These are phyloP conservation scores for Metarhizium anisopliae DNA, from an alignment of 2,329 filamentous ascomycete genomes.

Conservation along the genomic window DNA sequence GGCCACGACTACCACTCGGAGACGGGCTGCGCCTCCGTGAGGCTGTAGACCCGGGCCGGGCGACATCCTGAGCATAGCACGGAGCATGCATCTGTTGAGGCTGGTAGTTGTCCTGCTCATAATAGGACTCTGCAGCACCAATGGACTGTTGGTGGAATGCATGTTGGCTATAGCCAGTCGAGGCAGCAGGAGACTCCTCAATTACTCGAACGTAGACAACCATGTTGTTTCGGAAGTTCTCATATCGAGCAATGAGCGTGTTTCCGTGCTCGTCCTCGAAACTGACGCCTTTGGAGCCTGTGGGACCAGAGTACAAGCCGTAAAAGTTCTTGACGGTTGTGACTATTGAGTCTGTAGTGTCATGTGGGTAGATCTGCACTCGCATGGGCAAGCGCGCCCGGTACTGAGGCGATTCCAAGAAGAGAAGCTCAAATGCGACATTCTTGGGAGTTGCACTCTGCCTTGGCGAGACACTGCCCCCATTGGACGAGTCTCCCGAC, in stretches of 20 bases:
- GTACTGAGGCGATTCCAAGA: constrained; percentile 57
- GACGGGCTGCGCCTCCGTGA: constrained; percentile 74
- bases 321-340: constrained; percentile 99
- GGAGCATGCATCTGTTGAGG: constrained; percentile 32
- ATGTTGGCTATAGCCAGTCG: constrained; percentile 42
- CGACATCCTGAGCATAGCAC: constrained; percentile 50
- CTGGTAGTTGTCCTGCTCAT: constrained; percentile 43
- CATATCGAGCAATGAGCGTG: constrained; percentile 88
- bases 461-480: constrained; percentile 37
- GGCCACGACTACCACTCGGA: constrained; percentile 56
- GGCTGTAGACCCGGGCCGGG: constrained; percentile 60
- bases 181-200: constrained; percentile 41
- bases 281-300: constrained; percentile 71
- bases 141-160: constrained; percentile 34
- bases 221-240: constrained; percentile 92
- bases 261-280: constrained; percentile 88
- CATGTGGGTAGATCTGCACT: constrained; percentile 87
- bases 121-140: constrained; percentile 30
- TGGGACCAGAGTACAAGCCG: constrained; percentile 73
- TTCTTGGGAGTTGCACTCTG: constrained; percentile 53
- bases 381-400: constrained; percentile 73
- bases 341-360: constrained; percentile 95
- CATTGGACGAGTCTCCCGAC: constrained; percentile 28
- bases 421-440: constrained; percentile 70
- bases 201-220: constrained; percentile 86